phyloP scores from a whole-genome alignment of 306 rosid species.

The Sechiopsis laciniata region DNA sequence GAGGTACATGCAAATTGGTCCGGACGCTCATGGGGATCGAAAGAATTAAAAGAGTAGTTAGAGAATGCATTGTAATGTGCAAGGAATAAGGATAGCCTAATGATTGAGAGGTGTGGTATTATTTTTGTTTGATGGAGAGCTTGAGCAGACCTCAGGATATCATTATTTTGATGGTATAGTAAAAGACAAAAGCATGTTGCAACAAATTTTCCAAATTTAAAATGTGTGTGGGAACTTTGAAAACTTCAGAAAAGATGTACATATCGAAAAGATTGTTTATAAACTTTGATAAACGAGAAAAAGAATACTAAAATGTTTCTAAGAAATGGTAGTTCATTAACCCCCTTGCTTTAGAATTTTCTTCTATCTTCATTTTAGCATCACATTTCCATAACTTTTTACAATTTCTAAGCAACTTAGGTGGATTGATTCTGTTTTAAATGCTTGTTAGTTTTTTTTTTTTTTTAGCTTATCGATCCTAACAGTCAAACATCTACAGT shows the following conservation, averaged over 20 bases:
- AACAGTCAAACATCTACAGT: not conserved
- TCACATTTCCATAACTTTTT: not conserved
- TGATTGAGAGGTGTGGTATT: not conserved
- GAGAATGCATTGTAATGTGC: not conserved
- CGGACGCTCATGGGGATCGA: no score
- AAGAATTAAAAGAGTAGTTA: not conserved
- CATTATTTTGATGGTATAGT: constrained; percentile 4
- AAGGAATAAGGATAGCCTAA: constrained; percentile 6
- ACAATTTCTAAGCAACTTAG: not conserved
- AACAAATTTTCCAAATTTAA: constrained; percentile 1
- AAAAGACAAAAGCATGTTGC: constrained; percentile 9
- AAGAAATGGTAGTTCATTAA: not conserved
- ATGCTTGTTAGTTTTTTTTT: no score
- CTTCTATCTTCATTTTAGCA: constrained; percentile 8
- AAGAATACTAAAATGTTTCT: not conserved
- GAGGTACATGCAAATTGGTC: not conserved
- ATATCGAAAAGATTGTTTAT: not conserved
- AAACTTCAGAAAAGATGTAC: not conserved
- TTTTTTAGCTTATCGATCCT: not conserved
- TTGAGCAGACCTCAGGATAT: not conserved
- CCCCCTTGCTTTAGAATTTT: not conserved
- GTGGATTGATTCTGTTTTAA: not conserved
- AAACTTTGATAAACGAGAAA: not conserved
- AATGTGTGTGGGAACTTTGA: constrained; percentile 25
- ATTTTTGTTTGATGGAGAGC: constrained; percentile 1